Percentiles rank a stretch among this genome's conserved stretches.
Evolutionary conservation across 345 rosid genomes (phyloP).

Genomic region (Carallia brachiata): DNA sequence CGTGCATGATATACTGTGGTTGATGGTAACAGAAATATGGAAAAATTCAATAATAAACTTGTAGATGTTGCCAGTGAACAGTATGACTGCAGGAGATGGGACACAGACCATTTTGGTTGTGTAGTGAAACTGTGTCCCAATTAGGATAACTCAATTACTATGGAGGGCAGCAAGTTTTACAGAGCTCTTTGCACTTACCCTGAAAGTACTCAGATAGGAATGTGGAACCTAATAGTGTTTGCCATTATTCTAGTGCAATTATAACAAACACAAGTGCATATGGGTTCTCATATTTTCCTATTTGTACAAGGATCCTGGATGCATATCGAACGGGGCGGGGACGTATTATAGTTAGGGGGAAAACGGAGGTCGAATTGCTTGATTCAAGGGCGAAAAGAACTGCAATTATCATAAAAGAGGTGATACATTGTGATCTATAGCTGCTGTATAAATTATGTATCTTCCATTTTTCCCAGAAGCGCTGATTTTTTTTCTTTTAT

Average conservation of each 20-base stretch:
- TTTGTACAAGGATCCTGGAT: conserved; percentile 63
- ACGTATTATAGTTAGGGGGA: conserved; percentile 79
- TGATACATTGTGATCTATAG: conserved; percentile 22
- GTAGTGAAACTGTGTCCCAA: neutral
- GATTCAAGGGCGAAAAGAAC: conserved; percentile 73
- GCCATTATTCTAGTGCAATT: neutral
- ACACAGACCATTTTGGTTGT: neutral
- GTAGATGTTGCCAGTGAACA: neutral
- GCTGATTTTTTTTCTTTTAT: conserved; percentile 8
- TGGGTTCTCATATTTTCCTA: conserved; percentile 22
- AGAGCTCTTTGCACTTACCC: no score
- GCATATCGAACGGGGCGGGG: conserved; percentile 95
- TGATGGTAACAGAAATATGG: no score
- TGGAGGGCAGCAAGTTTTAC: no score
- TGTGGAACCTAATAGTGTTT: neutral
- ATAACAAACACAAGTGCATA: neutral
- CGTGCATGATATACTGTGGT: no score
- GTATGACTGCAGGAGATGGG: neutral
- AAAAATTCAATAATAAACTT: neutral
- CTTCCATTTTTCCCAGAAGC: neutral
- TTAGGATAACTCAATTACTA: neutral
- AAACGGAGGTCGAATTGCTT: conserved; percentile 73
- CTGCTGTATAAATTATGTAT: conserved; percentile 11
- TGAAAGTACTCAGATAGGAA: no score
- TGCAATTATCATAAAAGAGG: conserved; percentile 89